Conservation (phyloP, 2,329 filamentous ascomycete species). For the Scedosporium boydii region DNA sequence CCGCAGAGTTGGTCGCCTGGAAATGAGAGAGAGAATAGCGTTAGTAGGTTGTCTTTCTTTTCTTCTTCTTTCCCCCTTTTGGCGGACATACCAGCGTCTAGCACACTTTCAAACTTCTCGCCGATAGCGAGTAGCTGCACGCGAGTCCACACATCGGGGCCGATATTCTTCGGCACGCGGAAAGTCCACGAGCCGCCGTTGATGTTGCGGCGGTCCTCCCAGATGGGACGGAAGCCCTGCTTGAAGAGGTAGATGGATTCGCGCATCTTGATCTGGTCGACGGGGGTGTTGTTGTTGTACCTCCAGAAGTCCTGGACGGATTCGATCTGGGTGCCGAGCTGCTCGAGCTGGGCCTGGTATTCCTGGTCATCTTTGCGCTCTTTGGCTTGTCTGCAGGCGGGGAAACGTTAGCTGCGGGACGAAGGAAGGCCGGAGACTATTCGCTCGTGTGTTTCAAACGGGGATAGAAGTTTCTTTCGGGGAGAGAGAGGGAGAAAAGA, state of each 20-base stretch:
- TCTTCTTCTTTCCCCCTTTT: no score
- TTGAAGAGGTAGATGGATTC: constrained; percentile 76
- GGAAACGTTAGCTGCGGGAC: constrained; percentile 5
- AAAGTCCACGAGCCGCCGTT: constrained; percentile 89
- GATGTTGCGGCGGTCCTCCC: constrained; percentile 81
- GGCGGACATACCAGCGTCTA: constrained; percentile 53
- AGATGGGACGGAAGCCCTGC: constrained; percentile 64
- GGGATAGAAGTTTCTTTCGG: neutral
- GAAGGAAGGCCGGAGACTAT: neutral
- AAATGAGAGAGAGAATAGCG: neutral
- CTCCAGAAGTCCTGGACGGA: constrained; percentile 80
- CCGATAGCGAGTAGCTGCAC: constrained; percentile 76
- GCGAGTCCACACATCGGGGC: constrained; percentile 70
- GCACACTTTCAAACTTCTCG: constrained; percentile 64
- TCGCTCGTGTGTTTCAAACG: neutral
- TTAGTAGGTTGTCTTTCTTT: neutral
- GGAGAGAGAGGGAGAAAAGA: neutral
- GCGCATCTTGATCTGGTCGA: constrained; percentile 65
- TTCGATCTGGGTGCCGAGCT: constrained; percentile 58
- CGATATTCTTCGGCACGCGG: constrained; percentile 67
- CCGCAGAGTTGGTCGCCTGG: constrained; percentile 81
- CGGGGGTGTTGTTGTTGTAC: constrained; percentile 72
- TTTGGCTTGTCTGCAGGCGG: constrained; percentile 29
- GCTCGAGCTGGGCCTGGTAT: constrained; percentile 49
- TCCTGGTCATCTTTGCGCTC: constrained; percentile 32